These are phyloP conservation scores for Lentinus polychrous DNA, from an alignment of 1,284 basidiomycete genomes.

Conservation along the genomic window DNA sequence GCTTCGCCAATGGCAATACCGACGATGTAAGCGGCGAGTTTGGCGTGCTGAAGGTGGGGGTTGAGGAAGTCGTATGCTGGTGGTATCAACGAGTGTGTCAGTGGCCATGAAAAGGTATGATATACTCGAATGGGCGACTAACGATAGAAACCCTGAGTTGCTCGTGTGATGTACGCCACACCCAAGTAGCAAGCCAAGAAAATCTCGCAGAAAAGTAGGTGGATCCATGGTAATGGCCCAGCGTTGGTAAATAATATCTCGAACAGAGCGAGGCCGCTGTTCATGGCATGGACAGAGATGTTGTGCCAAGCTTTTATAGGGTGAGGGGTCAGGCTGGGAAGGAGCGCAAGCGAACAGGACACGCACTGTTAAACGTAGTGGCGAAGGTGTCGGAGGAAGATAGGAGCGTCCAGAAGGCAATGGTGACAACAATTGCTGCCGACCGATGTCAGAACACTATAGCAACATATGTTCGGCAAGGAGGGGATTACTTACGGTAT, in stretches of 20 bases:
- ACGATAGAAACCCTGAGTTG: slow-evolving; percentile 59
- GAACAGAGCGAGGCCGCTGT: slow-evolving; percentile 47
- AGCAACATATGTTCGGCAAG: not conserved
- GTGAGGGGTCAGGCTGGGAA: not conserved
- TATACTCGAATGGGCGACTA: too few relatives aligned
- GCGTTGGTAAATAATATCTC: slow-evolving; percentile 52
- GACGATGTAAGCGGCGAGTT: slow-evolving; percentile 39
- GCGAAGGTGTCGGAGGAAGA: slow-evolving; percentile 34
- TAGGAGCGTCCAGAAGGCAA: slow-evolving; percentile 61
- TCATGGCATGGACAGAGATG: slow-evolving; percentile 57
- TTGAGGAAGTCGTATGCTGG: slow-evolving; percentile 43
- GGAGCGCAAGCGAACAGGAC: not conserved
- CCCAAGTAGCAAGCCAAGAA: slow-evolving; percentile 54
- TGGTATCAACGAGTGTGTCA: not conserved
- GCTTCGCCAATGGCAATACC: slow-evolving; percentile 19
- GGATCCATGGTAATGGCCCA: slow-evolving; percentile 45
- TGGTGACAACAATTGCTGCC: slow-evolving; percentile 59
- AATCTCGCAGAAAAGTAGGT: slow-evolving; percentile 39
- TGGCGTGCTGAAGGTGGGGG: slow-evolving; percentile 25
- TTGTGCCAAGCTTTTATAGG: slow-evolving; percentile 44
- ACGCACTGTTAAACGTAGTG: not conserved
- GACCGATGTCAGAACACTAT: slow-evolving; percentile 3
- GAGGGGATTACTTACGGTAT: slow-evolving; percentile 52
- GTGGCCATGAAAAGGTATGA: too few relatives aligned
- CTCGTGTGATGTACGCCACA: slow-evolving; percentile 57